These are phyloP conservation scores for Hsuehochloa calcarea DNA, from an alignment of 176 grass and related monocot species.

Conservation along the genomic window DNA sequence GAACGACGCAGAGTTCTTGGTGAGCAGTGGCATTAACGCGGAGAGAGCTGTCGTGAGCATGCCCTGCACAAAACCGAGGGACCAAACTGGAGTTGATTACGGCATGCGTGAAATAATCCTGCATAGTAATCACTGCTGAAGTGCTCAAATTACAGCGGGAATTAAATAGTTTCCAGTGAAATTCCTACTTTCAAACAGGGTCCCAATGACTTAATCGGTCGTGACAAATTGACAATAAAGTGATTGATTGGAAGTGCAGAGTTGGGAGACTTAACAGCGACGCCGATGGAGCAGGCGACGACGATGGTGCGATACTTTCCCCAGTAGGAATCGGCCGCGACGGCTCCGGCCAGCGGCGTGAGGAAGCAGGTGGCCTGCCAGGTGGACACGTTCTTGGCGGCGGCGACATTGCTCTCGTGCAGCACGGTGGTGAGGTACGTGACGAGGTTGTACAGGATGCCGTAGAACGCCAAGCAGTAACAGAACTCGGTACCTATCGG, in stretches of 20 bases:
- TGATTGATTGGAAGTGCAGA: neutral
- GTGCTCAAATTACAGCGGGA: too few relatives aligned
- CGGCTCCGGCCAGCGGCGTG: slow-evolving; percentile 39
- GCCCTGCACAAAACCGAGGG: slow-evolving; percentile 25
- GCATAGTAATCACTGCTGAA: too few relatives aligned
- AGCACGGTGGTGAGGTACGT: slow-evolving; percentile 44
- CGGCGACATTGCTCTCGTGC: slow-evolving; percentile 40
- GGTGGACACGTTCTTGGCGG: slow-evolving; percentile 32
- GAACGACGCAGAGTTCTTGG: neutral
- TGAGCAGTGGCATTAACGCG: slow-evolving; percentile 23
- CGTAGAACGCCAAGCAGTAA: slow-evolving; percentile 30
- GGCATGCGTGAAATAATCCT: too few relatives aligned
- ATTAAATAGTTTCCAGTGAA: too few relatives aligned
- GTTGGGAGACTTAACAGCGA: slow-evolving; percentile 14
- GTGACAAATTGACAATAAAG: neutral
- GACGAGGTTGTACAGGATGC: slow-evolving; percentile 39
- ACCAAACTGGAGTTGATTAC: neutral
- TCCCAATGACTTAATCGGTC: too few relatives aligned
- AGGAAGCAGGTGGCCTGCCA: slow-evolving; percentile 55
- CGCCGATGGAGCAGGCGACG: slow-evolving; percentile 10
- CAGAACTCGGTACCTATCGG: slow-evolving; percentile 39
- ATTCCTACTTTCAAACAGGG: too few relatives aligned
- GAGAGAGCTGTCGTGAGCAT: slow-evolving; percentile 36
- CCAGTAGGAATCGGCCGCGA: slow-evolving; percentile 47
- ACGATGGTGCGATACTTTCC: slow-evolving; percentile 51